Evolutionary conservation across 179 eudicot species (phyloP).

Genomic region (Sideroxylon spinosum): DNA sequence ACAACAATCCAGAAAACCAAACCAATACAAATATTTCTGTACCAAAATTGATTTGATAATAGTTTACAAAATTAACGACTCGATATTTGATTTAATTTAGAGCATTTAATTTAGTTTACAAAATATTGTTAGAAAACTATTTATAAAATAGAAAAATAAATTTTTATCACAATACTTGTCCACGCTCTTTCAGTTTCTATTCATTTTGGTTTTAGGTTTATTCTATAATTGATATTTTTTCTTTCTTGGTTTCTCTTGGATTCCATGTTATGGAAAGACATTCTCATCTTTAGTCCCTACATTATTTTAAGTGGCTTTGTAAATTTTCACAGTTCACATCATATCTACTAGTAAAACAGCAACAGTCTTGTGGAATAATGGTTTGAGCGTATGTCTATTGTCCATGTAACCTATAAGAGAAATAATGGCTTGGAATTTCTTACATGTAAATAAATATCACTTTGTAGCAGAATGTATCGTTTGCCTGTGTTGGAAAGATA

Average conservation of each 20-base stretch:
- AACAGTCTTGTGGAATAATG: neutral
- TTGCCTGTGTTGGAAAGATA: neutral
- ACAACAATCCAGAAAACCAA: too few species aligned
- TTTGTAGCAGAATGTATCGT: neutral
- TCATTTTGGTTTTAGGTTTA: neutral
- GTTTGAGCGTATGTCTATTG: conserved; percentile 3
- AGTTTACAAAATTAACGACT: too few species aligned
- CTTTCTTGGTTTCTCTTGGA: neutral
- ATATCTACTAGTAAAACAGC: neutral
- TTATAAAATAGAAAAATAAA: too few species aligned
- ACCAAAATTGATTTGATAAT: too few species aligned
- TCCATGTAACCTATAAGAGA: neutral
- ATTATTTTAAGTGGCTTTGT: neutral
- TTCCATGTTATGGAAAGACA: conserved; percentile 14
- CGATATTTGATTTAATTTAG: too few species aligned
- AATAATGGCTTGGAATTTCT: neutral
- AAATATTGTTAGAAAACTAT: too few species aligned
- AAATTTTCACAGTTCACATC: neutral
- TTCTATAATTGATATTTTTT: neutral
- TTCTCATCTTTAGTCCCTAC: neutral
- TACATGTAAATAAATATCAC: neutral
- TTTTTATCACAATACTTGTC: too few species aligned
- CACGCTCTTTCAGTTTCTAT: conserved; percentile 12
- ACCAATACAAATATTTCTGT: too few species aligned
- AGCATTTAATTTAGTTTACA: too few species aligned